phyloP scores from a whole-genome alignment of 179 eudicot species.

The Beta lomatogona region DNA sequence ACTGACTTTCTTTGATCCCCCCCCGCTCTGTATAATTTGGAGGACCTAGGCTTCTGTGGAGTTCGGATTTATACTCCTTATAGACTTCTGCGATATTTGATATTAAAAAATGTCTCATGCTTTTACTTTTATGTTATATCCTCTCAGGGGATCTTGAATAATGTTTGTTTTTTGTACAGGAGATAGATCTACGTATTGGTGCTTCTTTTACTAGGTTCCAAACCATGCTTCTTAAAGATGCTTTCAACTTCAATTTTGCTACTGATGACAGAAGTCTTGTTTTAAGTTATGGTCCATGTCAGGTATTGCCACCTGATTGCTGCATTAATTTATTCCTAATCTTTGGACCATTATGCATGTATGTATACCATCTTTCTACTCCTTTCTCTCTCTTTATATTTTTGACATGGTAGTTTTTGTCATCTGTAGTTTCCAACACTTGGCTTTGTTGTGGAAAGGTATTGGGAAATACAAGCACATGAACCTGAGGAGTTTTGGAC shows the following conservation, averaged over 20 bases:
- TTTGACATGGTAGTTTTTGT: constrained; percentile 6
- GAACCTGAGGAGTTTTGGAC: constrained; percentile 97
- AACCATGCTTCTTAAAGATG: constrained; percentile 93
- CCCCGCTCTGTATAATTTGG: neutral
- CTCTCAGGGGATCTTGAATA: constrained; percentile 19
- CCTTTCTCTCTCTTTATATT: neutral
- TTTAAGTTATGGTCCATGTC: constrained; percentile 98
- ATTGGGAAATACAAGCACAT: constrained; percentile 93
- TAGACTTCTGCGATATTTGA: neutral
- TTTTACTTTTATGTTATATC: constrained; percentile 7
- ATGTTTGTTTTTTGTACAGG: constrained; percentile 52
- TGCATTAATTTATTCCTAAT: constrained; percentile 6
- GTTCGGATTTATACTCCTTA: neutral
- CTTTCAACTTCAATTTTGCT: constrained; percentile 66
- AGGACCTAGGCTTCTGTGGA: neutral
- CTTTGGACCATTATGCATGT: neutral
- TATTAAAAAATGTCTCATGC: neutral
- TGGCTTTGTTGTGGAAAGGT: constrained; percentile 94
- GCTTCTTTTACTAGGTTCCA: constrained; percentile 99
- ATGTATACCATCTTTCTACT: neutral
- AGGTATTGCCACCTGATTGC: constrained; percentile 49
- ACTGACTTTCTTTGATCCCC: neutral
- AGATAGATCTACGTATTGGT: constrained; percentile 95
- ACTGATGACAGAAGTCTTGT: constrained; percentile 66
- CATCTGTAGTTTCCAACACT: constrained; percentile 86